A percentile compares a stretch with the other conserved stretches of the same genome.
These are phyloP conservation scores for Vitis hybrid DNA, from an alignment of 177 flowering plant genomes.

Conservation along the genomic window DNA sequence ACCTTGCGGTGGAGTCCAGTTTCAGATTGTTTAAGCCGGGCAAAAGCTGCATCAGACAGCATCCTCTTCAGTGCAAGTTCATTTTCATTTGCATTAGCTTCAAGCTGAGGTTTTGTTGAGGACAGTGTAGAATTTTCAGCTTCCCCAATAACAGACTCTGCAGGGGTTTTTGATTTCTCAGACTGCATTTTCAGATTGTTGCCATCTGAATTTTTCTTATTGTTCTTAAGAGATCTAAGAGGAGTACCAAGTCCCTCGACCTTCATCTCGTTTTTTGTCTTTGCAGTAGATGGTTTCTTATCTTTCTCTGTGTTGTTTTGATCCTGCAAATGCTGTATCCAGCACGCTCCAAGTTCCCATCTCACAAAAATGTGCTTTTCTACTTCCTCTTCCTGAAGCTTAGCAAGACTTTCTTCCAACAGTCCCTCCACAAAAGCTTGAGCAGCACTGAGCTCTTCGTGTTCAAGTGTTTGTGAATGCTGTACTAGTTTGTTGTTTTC, in stretches of 20 bases:
- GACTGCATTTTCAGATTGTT: constrained; percentile 26
- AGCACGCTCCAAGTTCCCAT: constrained; percentile 99
- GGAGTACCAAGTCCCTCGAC: constrained; percentile 94
- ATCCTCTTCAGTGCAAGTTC: constrained; percentile 54
- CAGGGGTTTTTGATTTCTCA: constrained; percentile 36
- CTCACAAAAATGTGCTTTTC: constrained; percentile 54
- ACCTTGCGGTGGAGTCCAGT: constrained; percentile 96
- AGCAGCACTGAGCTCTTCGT: constrained; percentile 52
- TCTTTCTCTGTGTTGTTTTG: constrained; percentile 87
- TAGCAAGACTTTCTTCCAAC: constrained; percentile 70
- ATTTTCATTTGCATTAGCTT: constrained; percentile 44
- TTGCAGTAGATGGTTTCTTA: constrained; percentile 69
- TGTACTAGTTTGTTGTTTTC: constrained; percentile 40
- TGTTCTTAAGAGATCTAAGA: constrained; percentile 69
- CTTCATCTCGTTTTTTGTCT: constrained; percentile 73
- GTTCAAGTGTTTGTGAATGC: constrained; percentile 38
- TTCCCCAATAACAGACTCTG: constrained; percentile 30
- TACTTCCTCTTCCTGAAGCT: constrained; percentile 66
- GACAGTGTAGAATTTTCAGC: constrained; percentile 34
- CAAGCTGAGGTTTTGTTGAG: constrained; percentile 39
- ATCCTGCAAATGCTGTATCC: constrained; percentile 98
- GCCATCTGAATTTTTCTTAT: constrained; percentile 58
- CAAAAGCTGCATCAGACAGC: constrained; percentile 73
- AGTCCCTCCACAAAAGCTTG: constrained; percentile 62
- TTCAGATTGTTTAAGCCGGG: constrained; percentile 79